phyloP scores from a whole-genome alignment of 2,329 filamentous ascomycete genomes.

The Arthrinium phaeospermum region DNA sequence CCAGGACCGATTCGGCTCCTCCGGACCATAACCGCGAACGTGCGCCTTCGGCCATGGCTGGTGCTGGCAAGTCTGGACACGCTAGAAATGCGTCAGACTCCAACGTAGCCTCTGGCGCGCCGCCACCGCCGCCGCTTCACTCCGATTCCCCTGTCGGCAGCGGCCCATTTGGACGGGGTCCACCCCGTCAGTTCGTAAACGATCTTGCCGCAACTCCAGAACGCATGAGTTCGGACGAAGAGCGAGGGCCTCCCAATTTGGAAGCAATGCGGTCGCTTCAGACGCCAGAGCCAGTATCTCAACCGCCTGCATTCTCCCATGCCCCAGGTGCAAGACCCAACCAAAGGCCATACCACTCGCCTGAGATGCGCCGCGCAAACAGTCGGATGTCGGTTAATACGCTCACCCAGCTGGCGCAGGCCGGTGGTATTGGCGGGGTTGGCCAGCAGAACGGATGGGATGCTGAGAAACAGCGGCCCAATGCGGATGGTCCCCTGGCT shows the following conservation, averaged over 20 bases:
- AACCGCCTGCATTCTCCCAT: conserved; percentile 82
- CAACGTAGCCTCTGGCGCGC: conserved; percentile 34
- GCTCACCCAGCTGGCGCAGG: conserved; percentile 78
- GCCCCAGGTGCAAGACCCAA: conserved; percentile 72
- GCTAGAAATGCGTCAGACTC: conserved; percentile 56
- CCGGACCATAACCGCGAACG: conserved; percentile 47
- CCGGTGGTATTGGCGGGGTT: conserved; percentile 57
- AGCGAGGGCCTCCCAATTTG: conserved; percentile 55
- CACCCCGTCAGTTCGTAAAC: conserved; percentile 46
- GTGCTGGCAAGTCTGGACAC: conserved; percentile 42
- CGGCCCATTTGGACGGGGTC: conserved; percentile 41
- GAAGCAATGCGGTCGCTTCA: conserved; percentile 61
- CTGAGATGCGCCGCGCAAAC: conserved; percentile 80
- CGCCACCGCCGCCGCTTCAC: conserved; percentile 34
- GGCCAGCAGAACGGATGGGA: conserved; percentile 37
- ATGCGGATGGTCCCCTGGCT: conserved; percentile 40
- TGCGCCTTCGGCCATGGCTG: conserved; percentile 41
- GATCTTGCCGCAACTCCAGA: conserved; percentile 57
- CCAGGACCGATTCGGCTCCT: conserved; percentile 58
- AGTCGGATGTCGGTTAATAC: conserved; percentile 85
- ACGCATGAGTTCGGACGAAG: conserved; percentile 63
- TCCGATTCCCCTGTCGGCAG: conserved; percentile 32
- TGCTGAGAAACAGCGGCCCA: conserved; percentile 39
- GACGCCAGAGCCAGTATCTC: conserved; percentile 76
- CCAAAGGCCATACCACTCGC: conserved; percentile 73